Evolutionary conservation across 2,329 filamentous ascomycete genomes (phyloP), one percentile per base, ranked within the genome.

Genomic region (Myriosclerotinia curreyana): DNA sequence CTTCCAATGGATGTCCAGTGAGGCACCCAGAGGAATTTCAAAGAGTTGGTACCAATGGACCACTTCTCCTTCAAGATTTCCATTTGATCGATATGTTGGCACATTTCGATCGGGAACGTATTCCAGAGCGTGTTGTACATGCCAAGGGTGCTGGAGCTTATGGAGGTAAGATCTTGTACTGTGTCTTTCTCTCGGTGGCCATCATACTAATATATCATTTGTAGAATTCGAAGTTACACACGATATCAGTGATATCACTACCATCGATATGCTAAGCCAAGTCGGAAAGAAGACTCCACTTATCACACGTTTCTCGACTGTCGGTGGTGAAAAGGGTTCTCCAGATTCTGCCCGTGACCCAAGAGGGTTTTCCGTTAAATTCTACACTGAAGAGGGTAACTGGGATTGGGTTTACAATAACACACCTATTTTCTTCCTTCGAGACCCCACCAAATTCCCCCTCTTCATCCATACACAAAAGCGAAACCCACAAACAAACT

Each of bases 391-490:
- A 11, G 83, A 90, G 72, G 88, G 88, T 56, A 90, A 78, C 73
- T 90, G 84, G 83, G 88, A 91, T 73, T 86, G 86, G 81, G 87
- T 91, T 31, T 87, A 84, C 74, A 90, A 90, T 78, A 91, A 92
- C 77, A 91, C 87, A 0, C 89, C 89, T 1, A 81, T 91, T 34
- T 92, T 92, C 80, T 92, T 92, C 80, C 72, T 92, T 31, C 82
- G 89, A 51, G 89, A 92, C 70, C 87, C 89, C 2, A 82, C 83
- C 71, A 91, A 91, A 74, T 92, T 91, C 77, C 88, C 88, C 44
- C 78, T 87, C 72, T 88, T 91, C 76, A 91, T 91, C 67, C 88
- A 90, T 78, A 89, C 88, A 5, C 89, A 92, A 76, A 92, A 92
- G 81, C 83, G 88, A 56, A 82, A 92, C 76, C 89, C 89, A 0